Conservation (phyloP, 768 basidiomycete species). For the Boletus sensibilis region DNA sequence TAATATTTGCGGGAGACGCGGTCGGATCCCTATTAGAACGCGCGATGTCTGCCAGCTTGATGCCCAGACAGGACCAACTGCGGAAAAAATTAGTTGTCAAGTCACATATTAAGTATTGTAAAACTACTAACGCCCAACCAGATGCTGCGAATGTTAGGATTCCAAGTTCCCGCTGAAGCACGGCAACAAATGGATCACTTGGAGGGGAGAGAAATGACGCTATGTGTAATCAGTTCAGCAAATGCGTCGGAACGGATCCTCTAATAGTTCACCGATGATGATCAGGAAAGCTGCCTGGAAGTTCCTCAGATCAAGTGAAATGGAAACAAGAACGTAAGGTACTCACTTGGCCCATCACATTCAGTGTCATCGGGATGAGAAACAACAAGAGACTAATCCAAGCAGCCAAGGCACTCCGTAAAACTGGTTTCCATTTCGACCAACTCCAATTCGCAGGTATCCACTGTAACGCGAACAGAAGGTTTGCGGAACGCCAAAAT, state of each 20-base stretch:
- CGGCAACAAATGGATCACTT: conserved; percentile 62
- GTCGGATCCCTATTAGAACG: conserved; percentile 43
- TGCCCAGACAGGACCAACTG: conserved; percentile 68
- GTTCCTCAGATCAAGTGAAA: not conserved
- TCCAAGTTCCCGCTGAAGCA: conserved; percentile 62
- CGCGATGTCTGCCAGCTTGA: conserved; percentile 58
- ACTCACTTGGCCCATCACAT: conserved; percentile 55
- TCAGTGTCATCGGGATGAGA: conserved; percentile 49
- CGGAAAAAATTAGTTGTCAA: not conserved
- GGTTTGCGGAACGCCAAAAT: not conserved
- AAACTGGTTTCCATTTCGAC: conserved; percentile 59
- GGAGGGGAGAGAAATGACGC: conserved; percentile 69
- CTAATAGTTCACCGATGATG: conserved; percentile 49
- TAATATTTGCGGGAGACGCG: conserved; percentile 39
- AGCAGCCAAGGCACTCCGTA: conserved; percentile 60
- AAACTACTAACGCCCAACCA: conserved; percentile 60
- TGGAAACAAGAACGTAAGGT: not conserved
- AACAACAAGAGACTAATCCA: conserved; percentile 63
- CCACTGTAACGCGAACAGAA: conserved; percentile 48
- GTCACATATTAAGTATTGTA: not conserved
- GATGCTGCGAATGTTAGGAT: conserved; percentile 48
- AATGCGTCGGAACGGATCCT: not conserved
- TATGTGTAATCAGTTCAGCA: conserved; percentile 23
- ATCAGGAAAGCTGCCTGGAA: conserved; percentile 62
- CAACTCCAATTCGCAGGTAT: conserved; percentile 55